phyloP scores from a whole-genome alignment of 306 rosid species.

The Datisca glomerata region DNA sequence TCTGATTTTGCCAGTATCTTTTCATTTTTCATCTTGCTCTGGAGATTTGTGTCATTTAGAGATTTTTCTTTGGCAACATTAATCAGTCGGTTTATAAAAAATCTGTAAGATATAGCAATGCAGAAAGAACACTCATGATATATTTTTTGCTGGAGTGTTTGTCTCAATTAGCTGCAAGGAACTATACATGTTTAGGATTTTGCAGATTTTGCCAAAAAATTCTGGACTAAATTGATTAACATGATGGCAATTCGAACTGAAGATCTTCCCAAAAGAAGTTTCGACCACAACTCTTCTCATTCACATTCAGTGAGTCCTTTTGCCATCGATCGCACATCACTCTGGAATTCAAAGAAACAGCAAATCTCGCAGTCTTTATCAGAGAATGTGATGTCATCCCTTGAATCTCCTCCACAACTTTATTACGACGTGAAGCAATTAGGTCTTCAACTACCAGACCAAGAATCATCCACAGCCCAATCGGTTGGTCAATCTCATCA shows the following conservation, averaged over 20 bases:
- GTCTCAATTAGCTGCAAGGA: too few relatives aligned
- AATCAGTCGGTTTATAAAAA: too few relatives aligned
- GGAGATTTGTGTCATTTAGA: too few relatives aligned
- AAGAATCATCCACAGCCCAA: constrained; percentile 14
- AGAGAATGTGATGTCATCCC: constrained; percentile 10
- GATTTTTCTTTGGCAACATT: too few relatives aligned
- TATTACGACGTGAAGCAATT: constrained; percentile 13
- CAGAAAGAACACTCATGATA: too few relatives aligned
- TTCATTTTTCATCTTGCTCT: too few relatives aligned
- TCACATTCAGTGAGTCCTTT: constrained; percentile 12
- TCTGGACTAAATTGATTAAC: too few relatives aligned
- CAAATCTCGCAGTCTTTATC: constrained; percentile 8
- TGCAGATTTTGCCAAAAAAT: too few relatives aligned
- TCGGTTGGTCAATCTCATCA: constrained; percentile 16
- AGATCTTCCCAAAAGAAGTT: constrained; percentile 8
- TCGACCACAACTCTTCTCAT: constrained; percentile 3
- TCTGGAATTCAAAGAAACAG: constrained; percentile 17
- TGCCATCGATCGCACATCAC: constrained; percentile 3
- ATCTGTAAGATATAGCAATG: too few relatives aligned
- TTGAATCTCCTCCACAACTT: constrained; percentile 11
- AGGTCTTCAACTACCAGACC: constrained; percentile 16
- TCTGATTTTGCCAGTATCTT: too few relatives aligned
- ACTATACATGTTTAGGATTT: too few relatives aligned
- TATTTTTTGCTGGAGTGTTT: too few relatives aligned
- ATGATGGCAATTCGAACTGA: constrained; percentile 12